phyloP scores from a whole-genome alignment of 768 basidiomycete genomes.

The Asterophora lycoperdoides region DNA sequence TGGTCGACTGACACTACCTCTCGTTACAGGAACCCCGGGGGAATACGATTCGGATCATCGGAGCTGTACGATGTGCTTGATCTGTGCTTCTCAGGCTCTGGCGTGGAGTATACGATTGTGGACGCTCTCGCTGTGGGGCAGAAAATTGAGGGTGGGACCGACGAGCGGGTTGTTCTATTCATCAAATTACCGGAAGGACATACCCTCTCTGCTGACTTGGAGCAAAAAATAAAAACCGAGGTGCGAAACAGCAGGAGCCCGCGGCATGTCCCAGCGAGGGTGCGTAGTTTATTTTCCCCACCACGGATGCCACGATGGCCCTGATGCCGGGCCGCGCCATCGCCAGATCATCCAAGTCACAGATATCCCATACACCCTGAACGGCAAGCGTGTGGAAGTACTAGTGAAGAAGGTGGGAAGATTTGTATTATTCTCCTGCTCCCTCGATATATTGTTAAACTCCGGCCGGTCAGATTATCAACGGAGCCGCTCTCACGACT shows the following conservation, averaged over 20 bases:
- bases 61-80: slow-evolving; percentile 82
- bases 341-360: slow-evolving; percentile 61
- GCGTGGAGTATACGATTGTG: slow-evolving; percentile 35
- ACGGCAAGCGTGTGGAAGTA: slow-evolving; percentile 79
- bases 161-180: slow-evolving; percentile 76
- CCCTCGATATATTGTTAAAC: slow-evolving; percentile 1
- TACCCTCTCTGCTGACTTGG: slow-evolving; percentile 46
- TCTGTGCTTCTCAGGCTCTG: slow-evolving; percentile 45
- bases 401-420: slow-evolving; percentile 63
- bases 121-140: slow-evolving; percentile 74
- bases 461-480: slow-evolving; percentile 55
- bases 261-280: slow-evolving; percentile 72
- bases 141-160: slow-evolving; percentile 55
- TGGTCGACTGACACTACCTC: slow-evolving; percentile 22
- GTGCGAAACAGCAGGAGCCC: slow-evolving; percentile 63
- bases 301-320: slow-evolving; percentile 5
- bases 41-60: slow-evolving; percentile 77
- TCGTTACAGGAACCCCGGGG: slow-evolving; percentile 62
- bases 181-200: slow-evolving; percentile 56
- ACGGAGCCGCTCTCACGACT: slow-evolving; percentile 62
- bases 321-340: slow-evolving; percentile 10
- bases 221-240: slow-evolving; percentile 53
- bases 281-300: slow-evolving; percentile 28
- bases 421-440: background rate
- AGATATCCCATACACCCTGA: slow-evolving; percentile 77